Evolutionary conservation across 805 yeast species (phyloP).

Genomic region (Starmera quercuum): DNA sequence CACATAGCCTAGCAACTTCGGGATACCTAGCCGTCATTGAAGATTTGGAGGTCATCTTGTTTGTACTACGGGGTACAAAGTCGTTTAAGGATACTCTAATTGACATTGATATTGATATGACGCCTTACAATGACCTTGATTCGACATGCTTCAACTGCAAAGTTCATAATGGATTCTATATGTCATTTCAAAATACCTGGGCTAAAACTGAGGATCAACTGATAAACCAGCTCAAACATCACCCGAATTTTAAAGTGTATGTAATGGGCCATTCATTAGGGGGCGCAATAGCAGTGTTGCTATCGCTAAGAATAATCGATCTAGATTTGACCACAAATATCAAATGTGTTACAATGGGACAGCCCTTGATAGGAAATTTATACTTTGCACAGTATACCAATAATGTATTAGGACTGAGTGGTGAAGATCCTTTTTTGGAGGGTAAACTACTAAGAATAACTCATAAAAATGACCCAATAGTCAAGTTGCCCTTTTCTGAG

Average conservation of each 20-base stretch:
- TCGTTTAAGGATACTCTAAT: slow-evolving; percentile 19
- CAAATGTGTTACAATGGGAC: slow-evolving; percentile 17
- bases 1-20: slow-evolving; percentile 10
- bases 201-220: background rate
- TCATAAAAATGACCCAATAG: slow-evolving; percentile 19
- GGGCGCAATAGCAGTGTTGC: slow-evolving; percentile 16
- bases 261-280: slow-evolving; percentile 22
- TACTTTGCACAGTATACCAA: slow-evolving; percentile 10
- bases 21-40: slow-evolving; percentile 18
- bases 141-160: slow-evolving; percentile 8
- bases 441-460: slow-evolving; percentile 13
- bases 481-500: slow-evolving; percentile 16
- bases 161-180: slow-evolving; percentile 17
- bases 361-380: slow-evolving; percentile 19
- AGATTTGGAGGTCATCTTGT: slow-evolving; percentile 3
- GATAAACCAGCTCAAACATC: background rate
- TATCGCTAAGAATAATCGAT: slow-evolving; percentile 4
- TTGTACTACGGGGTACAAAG: slow-evolving; percentile 18
- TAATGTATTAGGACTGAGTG: slow-evolving; percentile 2
- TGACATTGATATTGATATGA: slow-evolving; percentile 19
- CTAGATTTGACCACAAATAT: background rate
- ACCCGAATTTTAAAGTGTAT: slow-evolving; percentile 5
- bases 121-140: slow-evolving; percentile 2
- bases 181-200: slow-evolving; percentile 10
- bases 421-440: background rate